Conservation (phyloP, 2,329 filamentous ascomycete species). For the Chaetomiaceae sp. region DNA sequence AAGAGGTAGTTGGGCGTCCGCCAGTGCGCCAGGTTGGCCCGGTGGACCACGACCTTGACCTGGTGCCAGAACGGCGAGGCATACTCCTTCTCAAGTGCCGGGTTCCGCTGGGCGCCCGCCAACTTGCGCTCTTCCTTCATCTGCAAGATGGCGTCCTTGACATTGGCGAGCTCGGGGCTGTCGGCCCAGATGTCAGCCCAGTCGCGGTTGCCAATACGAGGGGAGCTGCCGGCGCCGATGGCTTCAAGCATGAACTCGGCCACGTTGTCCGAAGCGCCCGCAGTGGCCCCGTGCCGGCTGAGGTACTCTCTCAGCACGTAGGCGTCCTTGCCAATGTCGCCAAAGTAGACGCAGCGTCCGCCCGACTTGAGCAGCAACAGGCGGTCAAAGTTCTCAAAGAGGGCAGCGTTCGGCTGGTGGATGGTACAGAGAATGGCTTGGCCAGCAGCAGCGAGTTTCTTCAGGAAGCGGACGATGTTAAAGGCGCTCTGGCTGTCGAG, state of each 20-base stretch:
- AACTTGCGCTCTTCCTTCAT: constrained; percentile 57
- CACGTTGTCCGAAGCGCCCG: constrained; percentile 41
- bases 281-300: constrained; percentile 48
- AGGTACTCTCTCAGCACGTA: constrained; percentile 61
- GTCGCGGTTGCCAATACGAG: constrained; percentile 66
- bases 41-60: constrained; percentile 64
- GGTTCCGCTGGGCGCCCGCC: constrained; percentile 38
- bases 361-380: constrained; percentile 72
- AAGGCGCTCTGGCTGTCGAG: constrained; percentile 67
- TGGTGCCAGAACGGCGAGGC: constrained; percentile 76
- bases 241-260: constrained; percentile 83
- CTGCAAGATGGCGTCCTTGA: constrained; percentile 59
- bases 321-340: constrained; percentile 73
- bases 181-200: constrained; percentile 77
- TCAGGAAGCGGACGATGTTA: constrained; percentile 72
- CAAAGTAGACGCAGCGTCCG: constrained; percentile 79
- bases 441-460: constrained; percentile 69
- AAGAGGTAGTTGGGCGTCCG: constrained; percentile 84
- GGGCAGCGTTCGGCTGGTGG: constrained; percentile 78
- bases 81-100: constrained; percentile 63
- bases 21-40: constrained; percentile 77
- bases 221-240: constrained; percentile 66
- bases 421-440: constrained; percentile 89
- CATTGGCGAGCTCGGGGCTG: constrained; percentile 60
- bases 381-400: constrained; percentile 85